Percentiles rank a stretch among this genome's conserved stretches.
Evolutionary conservation across 1,284 basidiomycete genomes (phyloP).

Genomic region (Cryptococcus sp.): DNA sequence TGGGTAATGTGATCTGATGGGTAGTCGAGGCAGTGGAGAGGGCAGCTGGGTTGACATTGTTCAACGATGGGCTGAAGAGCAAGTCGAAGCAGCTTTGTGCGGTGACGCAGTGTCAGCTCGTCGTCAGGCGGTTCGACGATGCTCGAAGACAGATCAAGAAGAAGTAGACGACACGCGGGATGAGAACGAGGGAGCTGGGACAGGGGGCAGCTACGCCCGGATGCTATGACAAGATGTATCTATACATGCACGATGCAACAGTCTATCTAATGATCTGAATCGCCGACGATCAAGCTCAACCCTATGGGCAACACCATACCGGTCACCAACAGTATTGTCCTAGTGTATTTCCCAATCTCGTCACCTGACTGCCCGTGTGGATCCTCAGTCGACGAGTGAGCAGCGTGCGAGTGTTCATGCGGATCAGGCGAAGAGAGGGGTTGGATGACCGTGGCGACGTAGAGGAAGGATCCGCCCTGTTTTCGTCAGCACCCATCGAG

Average conservation of each 20-base stretch:
- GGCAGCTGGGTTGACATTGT: constrained; percentile 80
- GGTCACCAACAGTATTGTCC: constrained; percentile 55
- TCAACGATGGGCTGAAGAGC: constrained; percentile 75
- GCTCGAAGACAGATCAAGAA: constrained; percentile 56
- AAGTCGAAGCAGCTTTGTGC: constrained; percentile 83
- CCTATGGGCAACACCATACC: constrained; percentile 68
- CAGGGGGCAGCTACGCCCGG: background rate
- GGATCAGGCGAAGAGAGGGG: constrained; percentile 50
- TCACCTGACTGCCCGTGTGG: constrained; percentile 33
- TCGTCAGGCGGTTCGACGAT: constrained; percentile 82
- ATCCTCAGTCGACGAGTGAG: constrained; percentile 35
- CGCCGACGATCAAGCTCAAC: constrained; percentile 52
- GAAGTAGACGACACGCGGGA: constrained; percentile 2
- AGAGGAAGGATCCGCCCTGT: constrained; percentile 88
- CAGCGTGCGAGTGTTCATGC: constrained; percentile 49
- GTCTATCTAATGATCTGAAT: constrained; percentile 38
- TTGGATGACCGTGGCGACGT: constrained; percentile 85
- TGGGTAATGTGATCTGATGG: too few relatives aligned
- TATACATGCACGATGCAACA: background rate
- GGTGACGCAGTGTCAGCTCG: constrained; percentile 74
- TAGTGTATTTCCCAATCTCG: constrained; percentile 51
- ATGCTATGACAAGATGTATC: too few relatives aligned
- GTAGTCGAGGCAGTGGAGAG: constrained; percentile 87
- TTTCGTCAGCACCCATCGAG: constrained; percentile 2
- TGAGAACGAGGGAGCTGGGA: background rate